Base-by-base conservation (phyloP, 2,329 filamentous ascomycete species). In the Thielaviopsis punctulata region DNA sequence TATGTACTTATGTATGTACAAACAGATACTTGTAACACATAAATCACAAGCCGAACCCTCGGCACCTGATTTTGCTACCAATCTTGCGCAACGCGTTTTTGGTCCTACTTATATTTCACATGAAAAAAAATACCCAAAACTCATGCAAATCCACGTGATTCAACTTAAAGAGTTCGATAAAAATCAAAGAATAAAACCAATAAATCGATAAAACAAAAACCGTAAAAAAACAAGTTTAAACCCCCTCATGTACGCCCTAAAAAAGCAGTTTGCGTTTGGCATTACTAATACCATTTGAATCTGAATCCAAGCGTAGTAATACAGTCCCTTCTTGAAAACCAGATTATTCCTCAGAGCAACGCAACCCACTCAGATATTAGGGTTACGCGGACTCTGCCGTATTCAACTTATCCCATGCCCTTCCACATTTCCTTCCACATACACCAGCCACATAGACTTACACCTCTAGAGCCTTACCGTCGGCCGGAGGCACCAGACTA, bases 181-280 rank as follows among this genome's bases (percentile, higher is more conserved):
- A 54, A 54, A 54, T 41, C 18, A 24, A 39, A 8, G 36, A 48
- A 24, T 13, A 52, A 48, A 41, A 23, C 2, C 13, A 73, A 66
- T 13, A 46, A 47, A 51, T n/a, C n/a, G 27, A 50, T 23, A 51
- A 52, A 41, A 41, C 18, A n/a, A 52, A 46, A 45, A 33, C 24
- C 33, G 25, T 47, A n/a, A 39, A 39, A 52, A 52, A 41, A 15
- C 49, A 45, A 13, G 45, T 24, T 45, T 51, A 30, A 41, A n/a
- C 50, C 44, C 50, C 50, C 44, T 24, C 50, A 41, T 41, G 39
- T 45, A 52, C 50, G 50, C 50, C 50, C 22, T n/a, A 45, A 51
- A 45, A 19, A 30, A 52, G 41, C 50, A 27, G 36, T 41, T 41
- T 41, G 36, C 36, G 36, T 41, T 41, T 18, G 25, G 41, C 50